Base-by-base conservation (phyloP, 768 basidiomycete genomes). In the Leccinum uliginosum region DNA sequence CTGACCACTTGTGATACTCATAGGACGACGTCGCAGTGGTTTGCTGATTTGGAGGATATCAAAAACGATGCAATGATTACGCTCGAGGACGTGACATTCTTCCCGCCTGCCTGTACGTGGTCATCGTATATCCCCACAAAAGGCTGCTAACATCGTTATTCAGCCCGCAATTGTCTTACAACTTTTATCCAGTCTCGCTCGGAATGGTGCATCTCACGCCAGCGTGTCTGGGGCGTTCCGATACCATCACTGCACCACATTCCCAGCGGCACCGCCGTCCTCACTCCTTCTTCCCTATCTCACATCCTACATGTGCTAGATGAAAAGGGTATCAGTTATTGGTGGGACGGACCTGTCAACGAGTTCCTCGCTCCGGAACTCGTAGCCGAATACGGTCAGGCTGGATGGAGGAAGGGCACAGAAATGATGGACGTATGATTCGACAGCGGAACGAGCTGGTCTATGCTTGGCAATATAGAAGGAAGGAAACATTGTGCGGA, bases 341-440 rank as follows among this genome's bases (percentile, higher is more conserved):
- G 96, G 96, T 99, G 93, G 93, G 79, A 84, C 6, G 93, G 90
- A 14, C 84, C 87, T 3, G 80, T 91, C 30, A 83, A 83, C 48
- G 90, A 91, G 27, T 97, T 99, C 71, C 74, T 96, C 6, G 81
- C 87, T 10, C 80, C 84, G 0, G 75, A 79, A 48, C 77, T 89
- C 19, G 68, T 72, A 4, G 74, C 76, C 50, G 73, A 77, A n/a
- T 80, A 79, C 8, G 68, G 69, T 17, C 63, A 62, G 38, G 76
- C 75, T 1, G 72, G 71, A 1, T 94, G 87, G 84, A 72, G 76
- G 48, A 94, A 93, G 69, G 89, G 94, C 9, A 86, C 83, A 3
- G 96, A 99, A 68, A 99, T 96, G 2, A 93, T 98, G 86, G 96
- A 99, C 70, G 96, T 99, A 17, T 99, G 96, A 96, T 98, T 98